Evolutionary conservation across 768 basidiomycete species (phyloP).

Genomic region (Tricholoma saponaceum): DNA sequence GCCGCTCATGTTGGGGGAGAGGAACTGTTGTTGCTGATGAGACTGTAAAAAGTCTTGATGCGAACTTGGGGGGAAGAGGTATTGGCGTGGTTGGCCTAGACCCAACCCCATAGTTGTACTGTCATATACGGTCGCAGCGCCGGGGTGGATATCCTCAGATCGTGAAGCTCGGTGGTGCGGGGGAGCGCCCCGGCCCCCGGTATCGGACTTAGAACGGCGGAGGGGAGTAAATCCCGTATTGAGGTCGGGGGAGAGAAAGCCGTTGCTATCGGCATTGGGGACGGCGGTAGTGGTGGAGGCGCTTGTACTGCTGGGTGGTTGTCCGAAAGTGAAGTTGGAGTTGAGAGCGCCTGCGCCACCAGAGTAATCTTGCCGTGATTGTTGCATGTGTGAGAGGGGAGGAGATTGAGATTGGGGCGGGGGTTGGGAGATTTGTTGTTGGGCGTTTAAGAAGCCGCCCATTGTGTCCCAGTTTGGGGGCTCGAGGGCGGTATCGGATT

Average conservation of each 20-base stretch:
- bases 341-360: neutral
- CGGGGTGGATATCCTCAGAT: constrained; percentile 44
- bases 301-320: neutral
- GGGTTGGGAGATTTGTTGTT: constrained; percentile 19
- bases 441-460: constrained; percentile 24
- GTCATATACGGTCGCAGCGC: neutral
- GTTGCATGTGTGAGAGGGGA: neutral
- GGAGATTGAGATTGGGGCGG: constrained; percentile 8
- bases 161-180: constrained; percentile 25
- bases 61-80: constrained; percentile 17
- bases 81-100: neutral
- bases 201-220: constrained; percentile 26
- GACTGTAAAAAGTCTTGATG: constrained; percentile 20
- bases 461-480: constrained; percentile 47
- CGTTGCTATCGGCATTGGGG: constrained; percentile 6
- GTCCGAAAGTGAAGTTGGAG: constrained; percentile 32
- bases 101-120: neutral
- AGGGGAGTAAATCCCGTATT: constrained; percentile 12
- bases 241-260: constrained; percentile 25
- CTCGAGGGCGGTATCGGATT: constrained; percentile 57
- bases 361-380: neutral
- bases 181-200: constrained; percentile 7
- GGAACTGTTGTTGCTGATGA: constrained; percentile 20
- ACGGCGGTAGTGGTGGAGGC: constrained; percentile 2
- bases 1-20: constrained; percentile 12